Evolutionary conservation across 495 filamentous ascomycete species (phyloP), one percentile per base, ranked within the genome.

Genomic region (Hypoxylon subgilvum): DNA sequence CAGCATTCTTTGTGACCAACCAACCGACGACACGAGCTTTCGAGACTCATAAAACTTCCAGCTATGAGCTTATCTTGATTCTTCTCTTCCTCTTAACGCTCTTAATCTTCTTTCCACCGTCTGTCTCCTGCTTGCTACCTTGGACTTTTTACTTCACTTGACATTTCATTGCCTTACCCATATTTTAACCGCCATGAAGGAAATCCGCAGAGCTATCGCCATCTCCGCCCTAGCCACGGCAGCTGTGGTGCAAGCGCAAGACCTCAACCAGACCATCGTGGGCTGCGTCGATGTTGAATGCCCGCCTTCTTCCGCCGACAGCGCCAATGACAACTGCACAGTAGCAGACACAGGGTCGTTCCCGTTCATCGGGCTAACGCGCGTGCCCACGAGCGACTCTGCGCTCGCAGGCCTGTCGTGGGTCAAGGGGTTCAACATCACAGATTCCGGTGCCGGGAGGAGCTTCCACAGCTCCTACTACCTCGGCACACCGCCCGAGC

Each of bases 211-310:
- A 14, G 12, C 23, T 8, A 6, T 55, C 31, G 19, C 50, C 35
- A 6, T 54, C 34, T 9, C 53, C 5, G 52, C 39, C 12, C 8
- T 56, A 7, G 40, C 50, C 6, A 12, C 47, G 8, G 46, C 45
- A 6, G 42, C 42, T 6, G 5, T 8, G 2, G 25, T 19, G 13
- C 46, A 39, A n/a, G 51, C 49, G 0, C 64, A 67, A 36, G 57
- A 65, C n/a, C 52, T 68, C n/a, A 55, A 54, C 30, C 16, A 46
- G 23, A 65, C 61, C 3, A 65, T 68, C 13, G 61, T 68, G 13
- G 61, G 66, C 5, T 68, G 66, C 50, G 50, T 31, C 1, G 66
- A 59, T 0, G 12, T 65, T 4, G 66, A 53, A 0, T 68, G 66
- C 19, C 66, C 66, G 4, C 25, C 53, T 36, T 22, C 53, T 36